These are phyloP conservation scores for Daldinia caldariorum DNA, from an alignment of 495 filamentous ascomycete genomes.

Conservation along the genomic window DNA sequence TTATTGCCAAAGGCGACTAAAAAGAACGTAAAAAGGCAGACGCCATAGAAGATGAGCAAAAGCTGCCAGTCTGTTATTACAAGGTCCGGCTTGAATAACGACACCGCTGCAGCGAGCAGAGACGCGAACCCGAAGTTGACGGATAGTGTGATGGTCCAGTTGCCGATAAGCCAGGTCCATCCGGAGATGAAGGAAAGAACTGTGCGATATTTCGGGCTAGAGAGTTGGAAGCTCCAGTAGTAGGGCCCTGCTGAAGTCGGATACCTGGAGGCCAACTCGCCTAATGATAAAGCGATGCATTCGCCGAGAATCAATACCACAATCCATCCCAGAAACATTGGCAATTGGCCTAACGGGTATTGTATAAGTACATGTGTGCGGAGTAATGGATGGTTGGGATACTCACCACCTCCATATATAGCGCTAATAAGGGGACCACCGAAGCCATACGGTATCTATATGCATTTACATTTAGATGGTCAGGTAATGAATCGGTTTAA, in stretches of 20 bases:
- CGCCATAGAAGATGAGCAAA: conserved; percentile 64
- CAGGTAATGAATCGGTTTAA: too few species aligned
- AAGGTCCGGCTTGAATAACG: conserved; percentile 57
- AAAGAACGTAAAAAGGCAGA: conserved; percentile 61
- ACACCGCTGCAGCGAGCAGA: conserved; percentile 62
- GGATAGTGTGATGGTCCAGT: conserved; percentile 68
- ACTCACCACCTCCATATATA: conserved; percentile 53
- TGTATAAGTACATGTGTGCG: conserved; percentile 1
- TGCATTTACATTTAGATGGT: too few species aligned
- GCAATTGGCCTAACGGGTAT: conserved; percentile 32
- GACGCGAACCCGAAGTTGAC: conserved; percentile 67
- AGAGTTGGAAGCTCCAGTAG: conserved; percentile 67
- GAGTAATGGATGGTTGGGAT: not conserved
- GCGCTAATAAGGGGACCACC: conserved; percentile 52
- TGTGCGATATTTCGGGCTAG: conserved; percentile 57
- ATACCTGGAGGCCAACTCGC: conserved; percentile 65
- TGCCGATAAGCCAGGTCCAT: conserved; percentile 64
- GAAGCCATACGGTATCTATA: conserved; percentile 56
- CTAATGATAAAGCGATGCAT: conserved; percentile 64
- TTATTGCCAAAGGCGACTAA: conserved; percentile 66
- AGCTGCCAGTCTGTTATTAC: conserved; percentile 58
- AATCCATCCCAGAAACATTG: conserved; percentile 61
- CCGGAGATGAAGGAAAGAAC: conserved; percentile 67
- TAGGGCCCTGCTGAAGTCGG: conserved; percentile 67
- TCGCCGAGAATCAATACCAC: conserved; percentile 64